These are phyloP conservation scores for Zelonia costaricensis DNA, from an alignment of 208 protist species.

Conservation along the genomic window DNA sequence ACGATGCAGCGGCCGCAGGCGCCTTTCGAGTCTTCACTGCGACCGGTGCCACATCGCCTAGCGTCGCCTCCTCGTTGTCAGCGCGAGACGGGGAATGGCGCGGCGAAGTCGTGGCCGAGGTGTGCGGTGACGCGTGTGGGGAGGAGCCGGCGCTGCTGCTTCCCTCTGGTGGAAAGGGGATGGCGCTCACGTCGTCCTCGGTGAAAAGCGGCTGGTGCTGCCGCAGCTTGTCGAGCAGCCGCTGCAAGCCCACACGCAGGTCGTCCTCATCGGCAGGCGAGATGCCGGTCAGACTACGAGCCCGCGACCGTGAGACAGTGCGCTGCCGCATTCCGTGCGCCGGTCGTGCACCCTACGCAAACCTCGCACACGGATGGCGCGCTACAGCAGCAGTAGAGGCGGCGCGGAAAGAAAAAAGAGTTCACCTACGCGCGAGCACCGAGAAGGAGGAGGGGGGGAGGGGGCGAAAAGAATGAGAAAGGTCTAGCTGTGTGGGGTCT, in stretches of 20 bases:
- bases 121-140: conserved; percentile 16
- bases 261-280: conserved; percentile 40
- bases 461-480: too few species aligned
- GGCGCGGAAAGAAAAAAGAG: background rate
- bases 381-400: conserved; percentile 12
- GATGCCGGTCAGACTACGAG: conserved; percentile 18
- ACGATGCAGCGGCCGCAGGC: too few species aligned
- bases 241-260: conserved; percentile 50
- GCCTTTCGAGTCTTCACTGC: too few species aligned
- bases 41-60: background rate
- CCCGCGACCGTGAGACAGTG: conserved; percentile 37
- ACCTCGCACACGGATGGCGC: background rate
- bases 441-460: too few species aligned
- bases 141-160: conserved; percentile 34
- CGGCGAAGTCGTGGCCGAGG: conserved; percentile 3
- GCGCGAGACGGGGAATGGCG: conserved; percentile 23
- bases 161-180: conserved; percentile 52
- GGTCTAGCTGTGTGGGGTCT: too few species aligned
- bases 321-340: conserved; percentile 21
- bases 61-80: conserved; percentile 15
- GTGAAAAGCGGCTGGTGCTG: conserved; percentile 66
- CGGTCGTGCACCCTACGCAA: conserved; percentile 5
- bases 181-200: conserved; percentile 80
- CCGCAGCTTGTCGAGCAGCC: conserved; percentile 60
- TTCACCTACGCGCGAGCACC: too few species aligned